Percentiles rank a stretch among this genome's conserved stretches.
phyloP scores from a whole-genome alignment of 176 grass and related monocot genomes.

The Bromus sterilis region DNA sequence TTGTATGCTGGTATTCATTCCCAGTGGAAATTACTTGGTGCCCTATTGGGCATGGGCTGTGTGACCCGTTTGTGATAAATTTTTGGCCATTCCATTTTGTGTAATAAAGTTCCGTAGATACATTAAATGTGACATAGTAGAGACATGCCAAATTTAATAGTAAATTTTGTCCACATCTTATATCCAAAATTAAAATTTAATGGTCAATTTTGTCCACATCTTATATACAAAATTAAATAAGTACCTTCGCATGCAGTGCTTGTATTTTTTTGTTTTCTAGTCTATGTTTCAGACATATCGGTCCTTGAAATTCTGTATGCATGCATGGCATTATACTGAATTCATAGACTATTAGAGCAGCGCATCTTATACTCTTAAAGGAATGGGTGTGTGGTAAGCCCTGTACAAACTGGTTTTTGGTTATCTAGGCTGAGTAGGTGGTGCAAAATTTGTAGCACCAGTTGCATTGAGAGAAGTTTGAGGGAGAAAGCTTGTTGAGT shows the following conservation, averaged over 20 bases:
- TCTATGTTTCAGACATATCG: background rate
- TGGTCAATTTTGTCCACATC: background rate
- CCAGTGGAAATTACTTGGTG: background rate
- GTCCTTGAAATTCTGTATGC: background rate
- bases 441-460: background rate
- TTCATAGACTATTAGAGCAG: background rate
- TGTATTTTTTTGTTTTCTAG: background rate
- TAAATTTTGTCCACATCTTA: background rate
- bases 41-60: background rate
- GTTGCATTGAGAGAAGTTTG: background rate
- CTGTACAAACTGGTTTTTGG: background rate
- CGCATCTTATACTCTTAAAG: background rate
- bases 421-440: background rate
- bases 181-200: background rate
- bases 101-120: background rate
- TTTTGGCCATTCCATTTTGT: background rate
- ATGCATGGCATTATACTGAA: background rate
- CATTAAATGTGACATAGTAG: background rate
- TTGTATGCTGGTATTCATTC: constrained; percentile 10
- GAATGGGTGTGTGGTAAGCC: background rate
- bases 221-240: background rate
- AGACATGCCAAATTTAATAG: background rate
- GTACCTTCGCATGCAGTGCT: background rate
- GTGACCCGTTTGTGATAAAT: background rate
- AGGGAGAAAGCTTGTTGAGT: background rate